phyloP scores from a whole-genome alignment of 2,329 filamentous ascomycete genomes.

The Pseudogymnoascus sp. region DNA sequence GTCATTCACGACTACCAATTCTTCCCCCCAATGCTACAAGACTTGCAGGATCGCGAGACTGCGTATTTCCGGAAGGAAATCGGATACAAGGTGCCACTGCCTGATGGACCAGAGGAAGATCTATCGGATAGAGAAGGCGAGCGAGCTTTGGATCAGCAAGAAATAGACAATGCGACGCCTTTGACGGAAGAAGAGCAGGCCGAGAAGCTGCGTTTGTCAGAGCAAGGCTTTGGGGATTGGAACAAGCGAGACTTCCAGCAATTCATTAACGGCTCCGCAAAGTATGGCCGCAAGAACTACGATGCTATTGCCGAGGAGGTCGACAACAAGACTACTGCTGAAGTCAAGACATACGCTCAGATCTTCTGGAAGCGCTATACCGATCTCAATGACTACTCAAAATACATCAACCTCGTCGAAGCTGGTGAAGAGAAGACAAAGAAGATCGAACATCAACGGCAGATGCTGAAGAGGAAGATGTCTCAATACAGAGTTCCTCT shows the following conservation, averaged over 20 bases:
- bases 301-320: constrained; percentile 80
- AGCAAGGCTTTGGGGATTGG: constrained; percentile 87
- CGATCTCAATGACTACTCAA: constrained; percentile 80
- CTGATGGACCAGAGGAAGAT: constrained; percentile 81
- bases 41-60: constrained; percentile 93
- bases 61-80: constrained; percentile 95
- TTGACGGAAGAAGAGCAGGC: constrained; percentile 83
- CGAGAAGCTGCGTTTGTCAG: constrained; percentile 73
- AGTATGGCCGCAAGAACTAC: constrained; percentile 81
- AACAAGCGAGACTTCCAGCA: constrained; percentile 97
- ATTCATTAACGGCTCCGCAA: constrained; percentile 90
- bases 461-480: constrained; percentile 92
- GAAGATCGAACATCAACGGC: constrained; percentile 84
- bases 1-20: constrained; percentile 95
- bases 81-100: constrained; percentile 83
- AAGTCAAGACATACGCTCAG: constrained; percentile 86
- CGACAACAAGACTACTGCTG: constrained; percentile 76
- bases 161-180: constrained; percentile 85
- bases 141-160: constrained; percentile 75
- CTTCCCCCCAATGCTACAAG: constrained; percentile 73
- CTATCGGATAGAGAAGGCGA: constrained; percentile 80
- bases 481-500: constrained; percentile 92
- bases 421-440: constrained; percentile 84
- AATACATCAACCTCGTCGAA: constrained; percentile 83
- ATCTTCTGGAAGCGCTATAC: constrained; percentile 95